Evolutionary conservation across 768 basidiomycete species (phyloP).

Genomic region (Tylopilus felleus): DNA sequence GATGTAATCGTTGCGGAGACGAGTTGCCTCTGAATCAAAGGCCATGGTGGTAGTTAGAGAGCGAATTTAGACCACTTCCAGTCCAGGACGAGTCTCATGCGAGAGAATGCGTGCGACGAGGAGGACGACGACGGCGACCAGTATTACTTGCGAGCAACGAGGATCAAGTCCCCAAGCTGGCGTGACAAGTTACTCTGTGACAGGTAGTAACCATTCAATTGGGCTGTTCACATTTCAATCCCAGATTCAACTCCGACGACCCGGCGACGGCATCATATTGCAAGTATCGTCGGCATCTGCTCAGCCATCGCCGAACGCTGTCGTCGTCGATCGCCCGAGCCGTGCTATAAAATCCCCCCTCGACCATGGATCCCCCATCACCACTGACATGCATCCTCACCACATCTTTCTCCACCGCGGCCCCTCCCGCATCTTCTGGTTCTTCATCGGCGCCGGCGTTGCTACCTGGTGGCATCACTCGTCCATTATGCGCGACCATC

Average conservation of each 20-base stretch:
- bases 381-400: slow-evolving; percentile 22
- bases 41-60: slow-evolving; percentile 18
- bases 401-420: slow-evolving; percentile 30
- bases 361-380: not conserved
- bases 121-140: not conserved
- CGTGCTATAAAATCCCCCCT: slow-evolving; percentile 14
- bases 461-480: slow-evolving; percentile 38
- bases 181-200: slow-evolving; percentile 28
- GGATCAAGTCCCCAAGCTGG: slow-evolving; percentile 15
- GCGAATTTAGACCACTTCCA: not conserved
- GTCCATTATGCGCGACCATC: slow-evolving; percentile 42
- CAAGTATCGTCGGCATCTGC: slow-evolving; percentile 15
- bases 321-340: slow-evolving; percentile 15
- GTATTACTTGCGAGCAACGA: slow-evolving; percentile 7
- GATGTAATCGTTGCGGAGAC: slow-evolving; percentile 27
- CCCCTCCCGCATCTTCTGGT: slow-evolving; percentile 68
- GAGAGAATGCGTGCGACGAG: not conserved
- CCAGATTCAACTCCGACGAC: slow-evolving; percentile 11
- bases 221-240: not conserved
- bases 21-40: slow-evolving; percentile 29
- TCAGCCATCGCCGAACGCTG: slow-evolving; percentile 20
- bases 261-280: slow-evolving; percentile 15
- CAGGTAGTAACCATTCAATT: slow-evolving; percentile 6
- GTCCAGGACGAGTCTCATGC: not conserved
- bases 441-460: slow-evolving; percentile 53